Evolutionary conservation across 2,329 filamentous ascomycete species (phyloP), one percentile per base, ranked within the genome.

Genomic region (Purpureocillium takamizusanense): DNA sequence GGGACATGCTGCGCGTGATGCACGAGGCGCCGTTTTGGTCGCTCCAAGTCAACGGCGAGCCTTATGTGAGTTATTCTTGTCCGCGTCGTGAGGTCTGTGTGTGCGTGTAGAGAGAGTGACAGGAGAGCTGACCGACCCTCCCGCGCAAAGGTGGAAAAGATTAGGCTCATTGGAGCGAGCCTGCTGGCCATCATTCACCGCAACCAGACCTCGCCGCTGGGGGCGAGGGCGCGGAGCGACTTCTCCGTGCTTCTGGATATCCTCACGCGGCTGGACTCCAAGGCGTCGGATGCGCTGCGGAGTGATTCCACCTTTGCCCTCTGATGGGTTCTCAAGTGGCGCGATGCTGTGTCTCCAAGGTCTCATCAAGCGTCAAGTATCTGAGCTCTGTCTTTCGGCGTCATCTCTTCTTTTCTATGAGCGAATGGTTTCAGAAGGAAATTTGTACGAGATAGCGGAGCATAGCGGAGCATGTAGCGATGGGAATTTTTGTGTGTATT

Each of bases 21-120:
- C 56, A 59, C 2, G 59, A 62, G 32, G 57, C 61, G 2, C 64
- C 65, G 0, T 67, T 66, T 30, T 66, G 62, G 59, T 54, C 60
- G 0, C 36, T 65, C 18, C 57, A 63, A 25, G 54, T 60, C 3
- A 65, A 65, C 14, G 60, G 62, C 1, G 62, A 65, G 34, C 59
- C 61, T 18, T 59, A 60, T 35, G 62, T 63, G 33, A 50, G 60
- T 49, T 2, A n/a, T n/a, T n/a, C n/a, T n/a, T n/a, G n/a, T n/a
- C n/a, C n/a, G n/a, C n/a, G n/a, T n/a, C n/a, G n/a, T n/a, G n/a
- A n/a, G n/a, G n/a, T n/a, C n/a, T n/a, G n/a, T n/a, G n/a, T n/a
- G n/a, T n/a, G n/a, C n/a, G n/a, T n/a, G n/a, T n/a, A n/a, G n/a
- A n/a, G n/a, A n/a, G n/a, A n/a, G n/a, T n/a, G n/a, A n/a, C n/a